These are phyloP conservation scores for Lepraria neglecta DNA, from an alignment of 495 filamentous ascomycete species.

Conservation along the genomic window DNA sequence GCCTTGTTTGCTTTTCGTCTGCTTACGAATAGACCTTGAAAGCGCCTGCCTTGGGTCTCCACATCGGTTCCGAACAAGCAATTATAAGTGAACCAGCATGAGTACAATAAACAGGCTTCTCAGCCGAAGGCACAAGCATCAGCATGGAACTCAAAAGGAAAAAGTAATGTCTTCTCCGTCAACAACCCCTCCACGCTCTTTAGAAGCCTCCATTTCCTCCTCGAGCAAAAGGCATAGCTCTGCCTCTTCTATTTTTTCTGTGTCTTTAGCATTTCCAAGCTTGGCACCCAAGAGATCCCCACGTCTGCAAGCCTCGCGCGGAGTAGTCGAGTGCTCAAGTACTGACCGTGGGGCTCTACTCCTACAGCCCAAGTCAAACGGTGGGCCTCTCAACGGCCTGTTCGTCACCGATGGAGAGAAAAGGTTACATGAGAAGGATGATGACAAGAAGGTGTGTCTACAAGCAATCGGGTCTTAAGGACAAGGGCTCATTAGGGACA, in stretches of 20 bases:
- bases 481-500: conserved; percentile 27
- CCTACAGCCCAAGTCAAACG: conserved; percentile 36
- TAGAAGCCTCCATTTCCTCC: conserved; percentile 9
- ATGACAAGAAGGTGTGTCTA: conserved; percentile 42
- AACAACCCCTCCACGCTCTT: conserved; percentile 8
- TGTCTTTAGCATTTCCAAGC: conserved; percentile 30
- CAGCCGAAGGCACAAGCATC: conserved; percentile 64
- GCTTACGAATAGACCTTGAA: conserved; percentile 12
- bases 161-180: conserved; percentile 39
- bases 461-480: neutral
- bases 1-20: conserved; percentile 1
- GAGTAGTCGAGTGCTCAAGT: conserved; percentile 32
- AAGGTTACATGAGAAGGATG: conserved; percentile 48
- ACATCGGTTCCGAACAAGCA: neutral
- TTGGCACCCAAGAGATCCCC: conserved; percentile 29
- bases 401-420: conserved; percentile 48
- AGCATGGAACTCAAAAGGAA: conserved; percentile 41
- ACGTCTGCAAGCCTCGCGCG: conserved; percentile 23
- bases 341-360: conserved; percentile 32
- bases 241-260: conserved; percentile 26
- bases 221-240: conserved; percentile 19
- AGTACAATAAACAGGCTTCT: conserved; percentile 63
- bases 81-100: conserved; percentile 34
- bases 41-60: neutral
- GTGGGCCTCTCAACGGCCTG: conserved; percentile 45